Conservation (phyloP, 495 filamentous ascomycete genomes). For the Clohesyomyces aquaticus region DNA sequence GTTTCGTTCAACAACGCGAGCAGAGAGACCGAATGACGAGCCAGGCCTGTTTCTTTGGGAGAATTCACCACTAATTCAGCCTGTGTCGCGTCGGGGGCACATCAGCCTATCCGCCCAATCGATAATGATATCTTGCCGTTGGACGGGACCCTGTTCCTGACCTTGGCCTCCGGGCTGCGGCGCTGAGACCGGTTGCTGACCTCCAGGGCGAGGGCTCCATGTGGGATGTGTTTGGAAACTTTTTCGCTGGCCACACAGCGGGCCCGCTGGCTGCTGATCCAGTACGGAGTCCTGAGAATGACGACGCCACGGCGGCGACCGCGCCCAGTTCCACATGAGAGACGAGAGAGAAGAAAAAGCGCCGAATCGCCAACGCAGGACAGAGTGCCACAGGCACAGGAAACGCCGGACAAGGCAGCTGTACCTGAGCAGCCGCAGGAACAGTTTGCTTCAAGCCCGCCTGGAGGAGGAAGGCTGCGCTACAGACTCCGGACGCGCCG, state of each 20-base stretch:
- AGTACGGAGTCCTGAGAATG: not conserved
- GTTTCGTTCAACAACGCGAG: constrained; percentile 24
- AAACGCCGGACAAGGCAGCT: constrained; percentile 1
- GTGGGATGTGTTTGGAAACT: constrained; percentile 39
- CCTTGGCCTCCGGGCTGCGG: constrained; percentile 7
- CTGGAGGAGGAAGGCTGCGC: not conserved
- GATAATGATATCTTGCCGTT: constrained; percentile 39
- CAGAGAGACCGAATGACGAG: not conserved
- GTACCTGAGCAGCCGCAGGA: not conserved
- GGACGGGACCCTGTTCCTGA: constrained; percentile 26
- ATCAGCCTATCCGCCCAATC: constrained; percentile 40
- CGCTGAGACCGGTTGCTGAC: constrained; percentile 18
- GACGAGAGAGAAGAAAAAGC: constrained; percentile 20
- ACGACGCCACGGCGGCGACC: not conserved
- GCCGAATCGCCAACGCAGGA: constrained; percentile 21
- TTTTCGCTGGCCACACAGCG: constrained; percentile 18
- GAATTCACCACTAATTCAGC: constrained; percentile 16
- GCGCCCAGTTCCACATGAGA: constrained; percentile 19
- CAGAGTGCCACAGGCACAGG: constrained; percentile 27
- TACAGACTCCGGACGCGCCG: constrained; percentile 18
- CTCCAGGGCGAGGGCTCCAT: constrained; percentile 35
- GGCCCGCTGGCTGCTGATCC: not conserved
- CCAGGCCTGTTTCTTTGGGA: not conserved
- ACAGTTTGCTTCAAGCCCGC: not conserved
- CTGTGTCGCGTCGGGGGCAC: constrained; percentile 12